phyloP scores from a whole-genome alignment of 1,284 basidiomycete species.

The Leccinum huronense region DNA sequence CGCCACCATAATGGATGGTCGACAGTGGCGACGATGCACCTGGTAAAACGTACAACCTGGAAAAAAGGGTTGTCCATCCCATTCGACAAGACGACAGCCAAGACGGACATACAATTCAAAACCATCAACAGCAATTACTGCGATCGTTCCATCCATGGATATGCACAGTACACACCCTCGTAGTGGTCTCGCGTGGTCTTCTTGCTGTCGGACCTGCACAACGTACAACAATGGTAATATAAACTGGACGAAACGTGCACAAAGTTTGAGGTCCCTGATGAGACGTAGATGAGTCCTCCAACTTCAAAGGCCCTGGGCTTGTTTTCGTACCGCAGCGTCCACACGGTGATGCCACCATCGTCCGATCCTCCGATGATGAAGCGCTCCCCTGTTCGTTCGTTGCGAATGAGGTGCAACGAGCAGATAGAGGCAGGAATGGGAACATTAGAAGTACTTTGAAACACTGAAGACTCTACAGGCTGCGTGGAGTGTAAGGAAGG shows the following conservation, averaged over 20 bases:
- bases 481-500: slow-evolving; percentile 5
- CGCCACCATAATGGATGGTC: slow-evolving; percentile 64
- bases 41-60: slow-evolving; percentile 75
- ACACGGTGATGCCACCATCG: slow-evolving; percentile 72
- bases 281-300: slow-evolving; percentile 22
- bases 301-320: background rate
- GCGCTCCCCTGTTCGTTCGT: slow-evolving; percentile 54
- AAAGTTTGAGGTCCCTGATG: slow-evolving; percentile 57
- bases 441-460: slow-evolving; percentile 41
- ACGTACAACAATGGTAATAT: slow-evolving; percentile 59
- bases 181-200: slow-evolving; percentile 59
- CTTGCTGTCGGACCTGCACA: slow-evolving; percentile 51
- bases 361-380: slow-evolving; percentile 72
- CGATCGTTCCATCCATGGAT: slow-evolving; percentile 79
- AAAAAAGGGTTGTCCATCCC: slow-evolving; percentile 4
- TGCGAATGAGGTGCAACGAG: slow-evolving; percentile 53
- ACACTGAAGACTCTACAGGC: slow-evolving; percentile 10
- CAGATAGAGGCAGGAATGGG: slow-evolving; percentile 50
- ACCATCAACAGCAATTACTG: slow-evolving; percentile 72
- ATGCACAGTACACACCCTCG: slow-evolving; percentile 73
- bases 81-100: slow-evolving; percentile 1
- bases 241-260: slow-evolving; percentile 71
- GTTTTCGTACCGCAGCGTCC: slow-evolving; percentile 55
- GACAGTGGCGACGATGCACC: slow-evolving; percentile 68
- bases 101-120: slow-evolving; percentile 64